These are phyloP conservation scores for Cucurbitaria berberidis DNA, from an alignment of 2,329 filamentous ascomycete species.

Conservation along the genomic window DNA sequence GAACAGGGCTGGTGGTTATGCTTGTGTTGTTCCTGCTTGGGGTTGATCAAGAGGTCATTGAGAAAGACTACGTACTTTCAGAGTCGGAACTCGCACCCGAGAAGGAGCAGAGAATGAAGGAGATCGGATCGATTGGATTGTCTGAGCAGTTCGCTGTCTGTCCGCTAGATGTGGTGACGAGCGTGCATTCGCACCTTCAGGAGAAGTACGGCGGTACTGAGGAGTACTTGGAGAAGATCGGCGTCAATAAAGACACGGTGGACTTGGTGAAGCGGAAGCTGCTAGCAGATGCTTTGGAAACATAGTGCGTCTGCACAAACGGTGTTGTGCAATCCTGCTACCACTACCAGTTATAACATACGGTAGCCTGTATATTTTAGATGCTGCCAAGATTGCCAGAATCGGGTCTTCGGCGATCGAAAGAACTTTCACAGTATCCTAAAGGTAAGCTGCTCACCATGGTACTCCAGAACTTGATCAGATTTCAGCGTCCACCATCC, in stretches of 20 bases:
- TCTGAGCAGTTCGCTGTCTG: conserved; percentile 71
- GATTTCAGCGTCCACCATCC: too few species aligned
- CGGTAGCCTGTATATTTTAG: too few species aligned
- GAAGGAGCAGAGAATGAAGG: conserved; percentile 66
- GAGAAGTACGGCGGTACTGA: conserved; percentile 69
- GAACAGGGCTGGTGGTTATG: conserved; percentile 74
- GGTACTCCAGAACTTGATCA: too few species aligned
- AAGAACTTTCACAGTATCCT: too few species aligned
- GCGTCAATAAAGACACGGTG: conserved; percentile 51
- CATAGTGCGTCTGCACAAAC: conserved; percentile 1
- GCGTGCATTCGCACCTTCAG: conserved; percentile 64
- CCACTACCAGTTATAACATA: too few species aligned
- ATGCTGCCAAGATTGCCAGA: too few species aligned
- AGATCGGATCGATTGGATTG: conserved; percentile 74
- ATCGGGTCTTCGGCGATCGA: too few species aligned
- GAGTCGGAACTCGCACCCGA: conserved; percentile 66
- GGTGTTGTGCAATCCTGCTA: too few species aligned
- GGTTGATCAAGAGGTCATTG: conserved; percentile 65
- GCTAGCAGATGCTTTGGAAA: conserved; percentile 23
- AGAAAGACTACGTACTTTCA: conserved; percentile 74
- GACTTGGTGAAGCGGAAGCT: conserved; percentile 44
- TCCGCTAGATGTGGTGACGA: conserved; percentile 66
- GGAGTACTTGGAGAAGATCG: conserved; percentile 69
- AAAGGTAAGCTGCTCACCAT: too few species aligned
- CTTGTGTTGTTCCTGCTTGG: conserved; percentile 70